phyloP scores from a whole-genome alignment of 768 basidiomycete genomes.

The Leccinum rimulosum region DNA sequence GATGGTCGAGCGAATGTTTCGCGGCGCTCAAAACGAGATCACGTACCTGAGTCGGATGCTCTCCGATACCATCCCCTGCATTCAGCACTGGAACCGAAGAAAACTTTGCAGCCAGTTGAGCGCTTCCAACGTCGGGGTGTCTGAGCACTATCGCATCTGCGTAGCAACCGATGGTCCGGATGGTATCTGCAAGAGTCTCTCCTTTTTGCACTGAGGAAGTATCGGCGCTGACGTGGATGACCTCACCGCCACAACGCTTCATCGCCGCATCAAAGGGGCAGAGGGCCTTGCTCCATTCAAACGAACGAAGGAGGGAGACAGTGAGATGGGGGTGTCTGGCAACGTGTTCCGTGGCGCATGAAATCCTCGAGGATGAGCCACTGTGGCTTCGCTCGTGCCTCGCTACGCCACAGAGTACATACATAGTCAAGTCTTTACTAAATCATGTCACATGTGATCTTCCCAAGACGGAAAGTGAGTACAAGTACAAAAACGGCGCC shows the following conservation, averaged over 20 bases:
- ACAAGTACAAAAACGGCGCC: too few species aligned
- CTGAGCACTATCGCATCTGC: conserved; percentile 92
- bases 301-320: neutral
- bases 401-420: too few species aligned
- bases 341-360: too few species aligned
- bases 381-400: too few species aligned
- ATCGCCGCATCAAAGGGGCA: conserved; percentile 87
- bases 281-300: neutral
- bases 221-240: conserved; percentile 79
- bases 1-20: conserved; percentile 2
- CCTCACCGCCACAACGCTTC: conserved; percentile 96
- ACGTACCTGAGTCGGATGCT: conserved; percentile 91
- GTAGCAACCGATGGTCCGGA: conserved; percentile 93
- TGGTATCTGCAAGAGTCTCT: conserved; percentile 88
- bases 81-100: conserved; percentile 96
- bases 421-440: too few species aligned
- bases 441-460: too few species aligned
- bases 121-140: conserved; percentile 90
- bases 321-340: neutral
- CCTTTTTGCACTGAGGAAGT: conserved; percentile 91
- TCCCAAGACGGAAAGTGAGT: too few species aligned
- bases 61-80: conserved; percentile 95
- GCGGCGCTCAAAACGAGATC: neutral
- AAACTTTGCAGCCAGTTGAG: conserved; percentile 94
- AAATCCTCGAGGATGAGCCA: too few species aligned